phyloP scores from a whole-genome alignment of 768 basidiomycete genomes.

The Mycena rebaudengoi region DNA sequence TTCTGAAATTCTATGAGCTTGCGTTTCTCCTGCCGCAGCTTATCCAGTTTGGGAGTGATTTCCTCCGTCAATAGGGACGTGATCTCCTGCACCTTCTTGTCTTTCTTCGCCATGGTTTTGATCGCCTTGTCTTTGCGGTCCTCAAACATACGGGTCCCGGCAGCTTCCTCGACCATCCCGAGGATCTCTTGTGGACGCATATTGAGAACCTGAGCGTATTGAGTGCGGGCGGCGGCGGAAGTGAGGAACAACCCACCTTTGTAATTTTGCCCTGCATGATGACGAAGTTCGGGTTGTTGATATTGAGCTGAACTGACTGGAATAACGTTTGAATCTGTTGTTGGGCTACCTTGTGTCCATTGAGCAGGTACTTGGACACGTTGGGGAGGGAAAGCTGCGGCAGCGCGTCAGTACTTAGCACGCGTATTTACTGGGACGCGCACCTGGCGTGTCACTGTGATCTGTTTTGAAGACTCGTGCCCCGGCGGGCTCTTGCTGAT shows the following conservation, averaged over 20 bases:
- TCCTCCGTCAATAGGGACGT: constrained; percentile 83
- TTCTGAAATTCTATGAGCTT: constrained; percentile 93
- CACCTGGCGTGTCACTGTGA: constrained; percentile 97
- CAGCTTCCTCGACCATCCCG: constrained; percentile 98
- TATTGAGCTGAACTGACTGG: constrained; percentile 96
- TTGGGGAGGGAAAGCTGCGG: constrained; percentile 90
- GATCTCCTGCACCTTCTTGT: constrained; percentile 93
- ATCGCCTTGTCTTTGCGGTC: constrained; percentile 96
- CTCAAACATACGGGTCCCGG: constrained; percentile 99
- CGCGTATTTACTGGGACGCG: constrained; percentile 23
- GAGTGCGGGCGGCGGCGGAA: background rate
- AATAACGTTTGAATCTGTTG: constrained; percentile 89
- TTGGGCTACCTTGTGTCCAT: constrained; percentile 93
- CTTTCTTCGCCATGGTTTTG: constrained; percentile 97
- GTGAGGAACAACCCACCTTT: constrained; percentile 61
- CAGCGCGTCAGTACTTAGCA: background rate
- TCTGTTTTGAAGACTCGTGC: constrained; percentile 80
- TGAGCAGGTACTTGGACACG: constrained; percentile 92
- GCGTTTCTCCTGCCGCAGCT: constrained; percentile 88
- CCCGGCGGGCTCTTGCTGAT: constrained; percentile 84
- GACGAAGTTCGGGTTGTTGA: constrained; percentile 99
- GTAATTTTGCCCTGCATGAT: constrained; percentile 99
- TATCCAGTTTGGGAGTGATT: constrained; percentile 94
- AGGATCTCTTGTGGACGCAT: constrained; percentile 99
- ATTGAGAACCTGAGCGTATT: constrained; percentile 74